These are phyloP conservation scores for Logfia minima DNA, from an alignment of 129 eudicot genomes.

Conservation along the genomic window DNA sequence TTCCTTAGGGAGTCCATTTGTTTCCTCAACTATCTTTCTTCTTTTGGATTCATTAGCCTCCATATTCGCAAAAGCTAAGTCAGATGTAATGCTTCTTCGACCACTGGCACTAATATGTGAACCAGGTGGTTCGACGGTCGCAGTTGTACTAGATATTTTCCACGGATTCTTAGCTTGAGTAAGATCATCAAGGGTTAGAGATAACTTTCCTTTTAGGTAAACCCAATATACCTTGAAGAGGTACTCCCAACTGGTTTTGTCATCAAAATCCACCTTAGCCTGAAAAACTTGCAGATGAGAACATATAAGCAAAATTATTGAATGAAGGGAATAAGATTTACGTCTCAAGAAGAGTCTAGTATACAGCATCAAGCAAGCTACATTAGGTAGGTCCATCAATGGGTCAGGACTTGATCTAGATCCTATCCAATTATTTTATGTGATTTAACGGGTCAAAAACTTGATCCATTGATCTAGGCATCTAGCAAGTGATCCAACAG, in stretches of 20 bases:
- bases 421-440: not conserved
- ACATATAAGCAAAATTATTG: slow-evolving; percentile 19
- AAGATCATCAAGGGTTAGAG: slow-evolving; percentile 65
- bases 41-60: slow-evolving; percentile 44
- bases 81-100: slow-evolving; percentile 38
- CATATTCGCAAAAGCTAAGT: slow-evolving; percentile 29
- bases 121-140: slow-evolving; percentile 24
- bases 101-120: slow-evolving; percentile 28
- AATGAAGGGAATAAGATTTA: not conserved
- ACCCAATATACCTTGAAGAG: slow-evolving; percentile 95
- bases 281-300: slow-evolving; percentile 42
- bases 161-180: slow-evolving; percentile 71
- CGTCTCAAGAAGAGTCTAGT: not conserved
- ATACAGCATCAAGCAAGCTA: not conserved
- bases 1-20: slow-evolving; percentile 22
- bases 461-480: not conserved
- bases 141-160: slow-evolving; percentile 39
- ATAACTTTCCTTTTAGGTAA: slow-evolving; percentile 61
- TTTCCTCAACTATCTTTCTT: slow-evolving; percentile 42
- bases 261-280: slow-evolving; percentile 96
- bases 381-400: not conserved
- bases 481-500: not conserved
- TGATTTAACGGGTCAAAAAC: not conserved
- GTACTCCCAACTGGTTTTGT: slow-evolving; percentile 92
- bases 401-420: not conserved